Evolutionary conservation across 768 basidiomycete species (phyloP).

Genomic region (Rhizopogon sp.): DNA sequence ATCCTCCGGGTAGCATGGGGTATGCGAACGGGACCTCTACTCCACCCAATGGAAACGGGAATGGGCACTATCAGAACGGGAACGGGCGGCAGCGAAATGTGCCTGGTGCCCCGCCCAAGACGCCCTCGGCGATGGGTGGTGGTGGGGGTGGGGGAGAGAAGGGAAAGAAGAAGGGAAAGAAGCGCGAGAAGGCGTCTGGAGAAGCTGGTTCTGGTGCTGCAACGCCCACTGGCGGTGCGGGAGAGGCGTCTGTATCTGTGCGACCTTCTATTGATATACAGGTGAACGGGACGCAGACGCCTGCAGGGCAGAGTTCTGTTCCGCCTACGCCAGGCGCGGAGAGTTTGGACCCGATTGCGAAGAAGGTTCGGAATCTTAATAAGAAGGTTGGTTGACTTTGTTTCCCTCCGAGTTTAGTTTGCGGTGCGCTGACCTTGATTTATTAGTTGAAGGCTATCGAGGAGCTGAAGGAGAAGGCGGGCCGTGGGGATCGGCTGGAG

Average conservation of each 20-base stretch:
- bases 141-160: constrained; percentile 33
- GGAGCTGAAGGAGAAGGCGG: constrained; percentile 90
- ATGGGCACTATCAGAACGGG: constrained; percentile 29
- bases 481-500: constrained; percentile 87
- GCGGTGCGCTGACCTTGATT: constrained; percentile 5
- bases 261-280: constrained; percentile 34
- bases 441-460: constrained; percentile 94
- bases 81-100: constrained; percentile 50
- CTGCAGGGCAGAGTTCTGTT: constrained; percentile 23
- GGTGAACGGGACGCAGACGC: constrained; percentile 18
- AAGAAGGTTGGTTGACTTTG: constrained; percentile 70
- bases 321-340: constrained; percentile 55
- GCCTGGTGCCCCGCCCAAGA: constrained; percentile 63
- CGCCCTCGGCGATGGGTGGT: constrained; percentile 39
- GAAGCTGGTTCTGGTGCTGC: constrained; percentile 20
- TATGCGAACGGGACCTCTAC: constrained; percentile 5
- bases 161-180: constrained; percentile 49
- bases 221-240: constrained; percentile 19
- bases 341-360: constrained; percentile 73
- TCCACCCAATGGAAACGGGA: constrained; percentile 26
- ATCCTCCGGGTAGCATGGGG: constrained; percentile 38
- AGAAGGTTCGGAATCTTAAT: constrained; percentile 91
- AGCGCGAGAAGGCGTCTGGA: constrained; percentile 28
- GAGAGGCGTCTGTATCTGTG: constrained; percentile 16
- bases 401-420: background rate